These are phyloP conservation scores for Trichoderma gamsii DNA, from an alignment of 495 filamentous ascomycete genomes.

Conservation along the genomic window DNA sequence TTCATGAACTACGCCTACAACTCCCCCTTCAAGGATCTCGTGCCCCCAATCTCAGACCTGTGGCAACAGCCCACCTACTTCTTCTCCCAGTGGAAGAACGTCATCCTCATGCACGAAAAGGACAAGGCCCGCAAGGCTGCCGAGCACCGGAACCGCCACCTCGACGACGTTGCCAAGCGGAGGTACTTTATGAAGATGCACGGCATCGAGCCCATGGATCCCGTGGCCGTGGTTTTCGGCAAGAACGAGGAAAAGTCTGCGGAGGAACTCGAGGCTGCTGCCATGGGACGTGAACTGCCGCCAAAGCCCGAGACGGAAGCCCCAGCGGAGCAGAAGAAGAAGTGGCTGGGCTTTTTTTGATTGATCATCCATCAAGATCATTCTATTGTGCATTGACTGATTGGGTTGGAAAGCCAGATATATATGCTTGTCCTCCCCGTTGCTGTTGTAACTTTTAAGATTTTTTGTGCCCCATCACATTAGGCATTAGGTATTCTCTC, in stretches of 20 bases:
- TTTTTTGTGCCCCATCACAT: neutral
- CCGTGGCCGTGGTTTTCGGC: slow-evolving; percentile 23
- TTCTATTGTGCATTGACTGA: slow-evolving; percentile 17
- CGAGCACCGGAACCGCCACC: slow-evolving; percentile 57
- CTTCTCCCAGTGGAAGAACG: slow-evolving; percentile 49
- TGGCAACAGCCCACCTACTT: slow-evolving; percentile 58
- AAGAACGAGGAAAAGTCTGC: slow-evolving; percentile 7
- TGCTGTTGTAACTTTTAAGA: neutral
- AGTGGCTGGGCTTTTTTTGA: slow-evolving; percentile 41
- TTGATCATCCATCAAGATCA: slow-evolving; percentile 21
- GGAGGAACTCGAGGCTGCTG: slow-evolving; percentile 14
- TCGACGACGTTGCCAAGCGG: slow-evolving; percentile 78
- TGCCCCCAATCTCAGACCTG: slow-evolving; percentile 57
- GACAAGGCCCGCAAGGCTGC: slow-evolving; percentile 55
- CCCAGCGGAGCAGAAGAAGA: slow-evolving; percentile 28
- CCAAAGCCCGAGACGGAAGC: slow-evolving; percentile 9
- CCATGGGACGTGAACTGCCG: slow-evolving; percentile 11
- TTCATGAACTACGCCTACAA: slow-evolving; percentile 60
- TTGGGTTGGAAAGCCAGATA: neutral
- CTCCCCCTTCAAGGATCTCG: slow-evolving; percentile 65
- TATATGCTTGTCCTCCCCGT: neutral
- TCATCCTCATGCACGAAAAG: slow-evolving; percentile 63
- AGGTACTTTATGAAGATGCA: slow-evolving; percentile 73
- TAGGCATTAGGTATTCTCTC: slow-evolving; percentile 9
- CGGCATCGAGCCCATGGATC: slow-evolving; percentile 58